Percentiles rank a stretch among this genome's conserved stretches.
These are phyloP conservation scores for Hysterangium stoloniferum DNA, from an alignment of 768 basidiomycete species.

Conservation along the genomic window DNA sequence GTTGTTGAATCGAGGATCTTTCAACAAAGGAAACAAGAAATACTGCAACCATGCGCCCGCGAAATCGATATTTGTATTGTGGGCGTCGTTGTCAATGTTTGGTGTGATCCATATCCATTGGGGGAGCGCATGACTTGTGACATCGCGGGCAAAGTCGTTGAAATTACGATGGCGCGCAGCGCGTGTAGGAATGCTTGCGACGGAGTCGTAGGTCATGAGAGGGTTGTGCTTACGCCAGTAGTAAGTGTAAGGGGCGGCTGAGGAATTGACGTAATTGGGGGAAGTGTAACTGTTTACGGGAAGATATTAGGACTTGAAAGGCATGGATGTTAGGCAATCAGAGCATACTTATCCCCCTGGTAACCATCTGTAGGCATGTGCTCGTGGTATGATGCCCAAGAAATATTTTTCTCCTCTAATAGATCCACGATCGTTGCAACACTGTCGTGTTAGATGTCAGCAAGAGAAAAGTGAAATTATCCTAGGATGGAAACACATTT, in stretches of 20 bases:
- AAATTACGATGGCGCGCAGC: constrained; percentile 19
- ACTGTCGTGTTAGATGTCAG: not conserved
- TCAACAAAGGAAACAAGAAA: constrained; percentile 20
- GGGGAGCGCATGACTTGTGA: constrained; percentile 18
- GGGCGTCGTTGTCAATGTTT: constrained; percentile 22
- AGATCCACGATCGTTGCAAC: constrained; percentile 21
- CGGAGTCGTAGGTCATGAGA: constrained; percentile 17
- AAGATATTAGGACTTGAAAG: constrained; percentile 10
- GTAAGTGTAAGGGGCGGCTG: constrained; percentile 18
- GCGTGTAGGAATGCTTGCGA: constrained; percentile 17
- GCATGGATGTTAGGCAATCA: not conserved
- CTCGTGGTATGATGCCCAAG: constrained; percentile 22
- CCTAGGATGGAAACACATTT: not conserved
- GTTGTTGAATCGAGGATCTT: constrained; percentile 21
- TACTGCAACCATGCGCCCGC: constrained; percentile 18
- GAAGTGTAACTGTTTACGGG: constrained; percentile 12
- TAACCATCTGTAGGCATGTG: constrained; percentile 11
- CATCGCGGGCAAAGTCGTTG: constrained; percentile 24
- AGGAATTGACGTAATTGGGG: constrained; percentile 18
- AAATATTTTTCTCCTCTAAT: constrained; percentile 21
- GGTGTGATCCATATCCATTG: constrained; percentile 22
- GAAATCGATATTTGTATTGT: constrained; percentile 21
- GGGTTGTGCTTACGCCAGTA: constrained; percentile 25
- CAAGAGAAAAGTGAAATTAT: not conserved
- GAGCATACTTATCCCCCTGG: constrained; percentile 16